Base-by-base conservation (phyloP, 176 grass and related monocot species). In the Zizania latifolia region DNA sequence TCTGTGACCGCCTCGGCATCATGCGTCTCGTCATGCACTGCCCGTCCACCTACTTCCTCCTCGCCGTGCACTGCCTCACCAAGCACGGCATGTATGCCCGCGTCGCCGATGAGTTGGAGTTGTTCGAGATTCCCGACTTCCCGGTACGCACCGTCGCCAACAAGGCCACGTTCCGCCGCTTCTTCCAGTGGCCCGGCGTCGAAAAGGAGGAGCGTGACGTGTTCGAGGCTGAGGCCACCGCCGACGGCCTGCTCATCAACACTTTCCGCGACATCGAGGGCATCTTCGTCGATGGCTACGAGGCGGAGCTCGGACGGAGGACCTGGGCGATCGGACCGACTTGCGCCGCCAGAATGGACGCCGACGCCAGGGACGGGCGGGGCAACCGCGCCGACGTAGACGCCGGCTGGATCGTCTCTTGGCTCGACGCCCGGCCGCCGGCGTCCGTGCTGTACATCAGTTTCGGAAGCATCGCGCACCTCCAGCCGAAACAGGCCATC, bases 381-480 rank as follows among this genome's bases (percentile, higher is more conserved):
- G 85, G 79, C 21, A 73, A 82, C 21, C 23, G 34, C 4, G 44
- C 48, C 1, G 45, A 58, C 33, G 10, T 64, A 16, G 65, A 83
- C 22, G 24, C 15, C 54, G 22, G n/a, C 28, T 8, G 9, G n/a
- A 21, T 81, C 14, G 15, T 78, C 13, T 63, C 54, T 0, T 88
- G 80, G 80, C 86, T 88, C 17, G 74, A 79, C 40, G 6, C 23
- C n/a, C 54, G 21, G 24, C 35, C 63, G 3, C 12, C 37, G 3
- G 40, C 19, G 27, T 88, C 85, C 2, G 79, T 88, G 59, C 48
- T 93, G 29, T 72, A 80, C 40, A 8, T 90, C 13, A 90, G 84
- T 84, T 93, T 93, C 17, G 91, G 91, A 19, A 90, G 78, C 70
- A 35, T 93, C 17, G 35, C 17, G 21, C 74, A 68, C 17, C 22